phyloP scores from a whole-genome alignment of 495 filamentous ascomycete species.

The Delitschia confertaspora region DNA sequence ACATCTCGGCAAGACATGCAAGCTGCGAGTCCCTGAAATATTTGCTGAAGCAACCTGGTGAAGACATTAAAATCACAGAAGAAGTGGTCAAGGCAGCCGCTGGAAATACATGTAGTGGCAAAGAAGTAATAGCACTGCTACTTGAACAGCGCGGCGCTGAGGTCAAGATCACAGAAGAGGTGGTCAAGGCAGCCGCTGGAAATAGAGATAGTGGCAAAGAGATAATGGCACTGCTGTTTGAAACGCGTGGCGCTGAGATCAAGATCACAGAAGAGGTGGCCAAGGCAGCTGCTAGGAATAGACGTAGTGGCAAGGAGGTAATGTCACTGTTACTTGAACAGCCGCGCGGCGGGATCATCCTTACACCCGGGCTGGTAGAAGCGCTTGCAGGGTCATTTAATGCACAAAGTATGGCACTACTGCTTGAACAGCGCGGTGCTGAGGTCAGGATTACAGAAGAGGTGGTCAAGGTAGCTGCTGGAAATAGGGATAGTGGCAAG shows the following conservation, averaged over 20 bases:
- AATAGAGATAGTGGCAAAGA: slow-evolving; percentile 9
- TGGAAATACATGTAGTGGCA: slow-evolving; percentile 5
- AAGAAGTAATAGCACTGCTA: slow-evolving; percentile 15
- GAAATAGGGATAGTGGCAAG: background rate
- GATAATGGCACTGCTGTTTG: slow-evolving; percentile 15
- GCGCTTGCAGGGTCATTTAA: too few relatives aligned
- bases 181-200: slow-evolving; percentile 2
- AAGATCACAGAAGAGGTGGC: slow-evolving; percentile 21
- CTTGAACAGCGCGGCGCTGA: slow-evolving; percentile 11
- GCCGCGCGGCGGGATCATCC: background rate
- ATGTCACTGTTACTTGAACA: slow-evolving; percentile 10
- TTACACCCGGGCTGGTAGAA: background rate
- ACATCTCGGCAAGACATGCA: slow-evolving; percentile 1
- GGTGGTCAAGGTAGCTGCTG: slow-evolving; percentile 9
- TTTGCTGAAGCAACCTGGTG: slow-evolving; percentile 10
- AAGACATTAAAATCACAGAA: slow-evolving; percentile 8
- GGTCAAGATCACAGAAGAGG: slow-evolving; percentile 9
- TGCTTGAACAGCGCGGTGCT: too few relatives aligned
- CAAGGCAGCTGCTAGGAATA: slow-evolving; percentile 7
- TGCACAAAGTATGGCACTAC: too few relatives aligned
- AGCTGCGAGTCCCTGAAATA: background rate
- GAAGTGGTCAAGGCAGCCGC: slow-evolving; percentile 11
- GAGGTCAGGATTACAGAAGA: background rate
- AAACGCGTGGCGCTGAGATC: slow-evolving; percentile 16
- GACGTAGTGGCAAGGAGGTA: slow-evolving; percentile 10